phyloP scores from a whole-genome alignment of 164 flowering plant genomes.

The Malania oleifera region DNA sequence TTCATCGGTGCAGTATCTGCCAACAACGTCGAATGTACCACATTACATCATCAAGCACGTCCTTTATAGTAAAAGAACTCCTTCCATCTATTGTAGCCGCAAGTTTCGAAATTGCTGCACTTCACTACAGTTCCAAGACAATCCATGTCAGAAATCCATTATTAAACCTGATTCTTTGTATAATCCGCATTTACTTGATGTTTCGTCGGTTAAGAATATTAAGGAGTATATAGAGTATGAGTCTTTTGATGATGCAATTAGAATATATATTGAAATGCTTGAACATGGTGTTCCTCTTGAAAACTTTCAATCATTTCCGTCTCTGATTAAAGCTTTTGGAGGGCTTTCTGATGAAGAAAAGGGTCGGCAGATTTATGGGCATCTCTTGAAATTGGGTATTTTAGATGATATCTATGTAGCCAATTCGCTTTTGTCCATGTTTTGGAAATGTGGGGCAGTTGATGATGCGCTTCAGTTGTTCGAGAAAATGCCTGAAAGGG shows the following conservation, averaged over 20 bases:
- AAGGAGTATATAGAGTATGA: constrained; percentile 24
- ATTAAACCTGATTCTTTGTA: too few species aligned
- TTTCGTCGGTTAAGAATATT: constrained; percentile 12
- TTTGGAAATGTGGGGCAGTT: constrained; percentile 30
- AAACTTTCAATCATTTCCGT: constrained; percentile 37
- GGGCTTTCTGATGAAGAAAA: constrained; percentile 31
- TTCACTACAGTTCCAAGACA: constrained; percentile 2
- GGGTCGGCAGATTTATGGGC: constrained; percentile 38
- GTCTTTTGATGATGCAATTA: constrained; percentile 27
- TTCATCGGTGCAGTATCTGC: too few species aligned
- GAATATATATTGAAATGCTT: constrained; percentile 26
- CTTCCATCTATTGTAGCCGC: neutral
- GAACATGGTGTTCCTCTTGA: constrained; percentile 20
- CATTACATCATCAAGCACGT: too few species aligned
- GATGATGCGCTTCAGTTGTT: constrained; percentile 31
- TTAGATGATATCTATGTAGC: constrained; percentile 23
- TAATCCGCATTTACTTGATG: neutral
- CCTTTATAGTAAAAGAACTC: neutral
- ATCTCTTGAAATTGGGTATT: constrained; percentile 32
- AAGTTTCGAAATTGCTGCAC: neutral
- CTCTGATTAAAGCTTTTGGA: constrained; percentile 59
- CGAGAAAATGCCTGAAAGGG: constrained; percentile 32
- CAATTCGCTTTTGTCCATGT: constrained; percentile 32
- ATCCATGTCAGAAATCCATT: neutral
- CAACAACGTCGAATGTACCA: too few species aligned